Base-by-base conservation (phyloP, 495 filamentous ascomycete genomes). In the Alectoria sarmentosa region DNA sequence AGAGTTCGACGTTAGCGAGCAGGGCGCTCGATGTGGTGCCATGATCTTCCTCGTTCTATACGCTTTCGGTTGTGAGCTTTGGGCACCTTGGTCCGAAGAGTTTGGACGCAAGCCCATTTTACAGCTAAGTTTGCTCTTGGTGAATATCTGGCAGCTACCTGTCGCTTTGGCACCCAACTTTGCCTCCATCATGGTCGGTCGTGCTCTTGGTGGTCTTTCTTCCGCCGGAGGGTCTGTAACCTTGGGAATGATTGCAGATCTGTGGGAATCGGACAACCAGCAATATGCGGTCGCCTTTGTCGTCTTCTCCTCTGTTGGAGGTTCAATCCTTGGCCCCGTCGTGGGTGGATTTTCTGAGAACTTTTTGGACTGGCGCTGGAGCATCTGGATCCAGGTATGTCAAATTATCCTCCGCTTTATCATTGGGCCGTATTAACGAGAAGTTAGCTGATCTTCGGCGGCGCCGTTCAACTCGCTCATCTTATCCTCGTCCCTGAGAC, bases 1-100 rank as follows among this genome's bases (percentile, higher is more conserved):
- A 44, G 74, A 82, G 34, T 85, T 77, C 56, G 61, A 69, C 21
- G 74, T 84, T 32, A 82, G 76, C 63, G 71, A 66, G 58, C 82
- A 80, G 64, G 81, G 77, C 54, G 82, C 81, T n/a, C 78, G 82
- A 8, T 78, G 75, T 57, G 81, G 81, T 71, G 78, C 76, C 30
- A 82, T 83, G 80, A 80, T 81, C 37, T 87, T 86, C 73, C 74
- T 88, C 23, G 77, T 87, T 49, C 67, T 82, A 0, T 88, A 87
- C 67, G 84, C 83, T 10, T 86, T 88, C 66, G 85, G 84, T 32
- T 86, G 85, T 73, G 85, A 88, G 67, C 76, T 88, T 0, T 87
- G 85, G 85, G 84, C 85, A 1, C 84, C 85, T 0, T 88, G 84
- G 84, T 83, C 80, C 65, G 85, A 88, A 63, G 84, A 87, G 58